Conservation (phyloP, 2,329 filamentous ascomycete genomes). For the Cladosporium sp. region DNA sequence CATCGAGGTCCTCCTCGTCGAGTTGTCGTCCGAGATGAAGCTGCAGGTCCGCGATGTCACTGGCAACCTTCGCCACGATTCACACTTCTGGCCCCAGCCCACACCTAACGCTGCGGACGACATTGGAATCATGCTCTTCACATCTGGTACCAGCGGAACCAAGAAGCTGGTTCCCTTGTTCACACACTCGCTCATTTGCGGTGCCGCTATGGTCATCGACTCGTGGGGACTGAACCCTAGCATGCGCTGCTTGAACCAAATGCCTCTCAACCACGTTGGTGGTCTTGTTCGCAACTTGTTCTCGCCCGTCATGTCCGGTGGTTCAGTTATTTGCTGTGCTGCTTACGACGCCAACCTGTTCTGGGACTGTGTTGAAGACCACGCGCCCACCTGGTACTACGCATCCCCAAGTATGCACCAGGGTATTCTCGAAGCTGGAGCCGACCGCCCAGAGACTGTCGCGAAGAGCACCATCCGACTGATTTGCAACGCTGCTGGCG, state of each 20-base stretch:
- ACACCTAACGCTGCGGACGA: conserved; percentile 49
- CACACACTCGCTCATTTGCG: conserved; percentile 53
- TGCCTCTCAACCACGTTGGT: conserved; percentile 59
- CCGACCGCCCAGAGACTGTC: conserved; percentile 44
- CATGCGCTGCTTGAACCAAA: conserved; percentile 61
- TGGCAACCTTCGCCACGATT: conserved; percentile 19
- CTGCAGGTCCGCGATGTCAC: conserved; percentile 38
- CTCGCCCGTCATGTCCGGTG: conserved; percentile 57
- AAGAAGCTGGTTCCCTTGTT: conserved; percentile 61
- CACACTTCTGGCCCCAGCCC: conserved; percentile 15
- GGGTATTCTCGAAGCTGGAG: conserved; percentile 53
- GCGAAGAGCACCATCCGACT: conserved; percentile 51
- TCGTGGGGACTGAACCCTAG: conserved; percentile 53
- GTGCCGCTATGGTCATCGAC: conserved; percentile 56
- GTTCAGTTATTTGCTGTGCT: conserved; percentile 57
- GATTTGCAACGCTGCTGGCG: conserved; percentile 60
- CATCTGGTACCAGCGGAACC: conserved; percentile 60
- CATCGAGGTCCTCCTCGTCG: conserved; percentile 46
- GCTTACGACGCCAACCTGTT: conserved; percentile 59
- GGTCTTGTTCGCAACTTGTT: conserved; percentile 59
- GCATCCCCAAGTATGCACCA: conserved; percentile 61
- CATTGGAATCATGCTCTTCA: conserved; percentile 57
- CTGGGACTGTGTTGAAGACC: conserved; percentile 56
- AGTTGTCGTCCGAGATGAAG: conserved; percentile 42
- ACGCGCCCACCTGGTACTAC: conserved; percentile 59